phyloP scores from a whole-genome alignment of 768 basidiomycete genomes.

The Omphalotus guepiniiformis region DNA sequence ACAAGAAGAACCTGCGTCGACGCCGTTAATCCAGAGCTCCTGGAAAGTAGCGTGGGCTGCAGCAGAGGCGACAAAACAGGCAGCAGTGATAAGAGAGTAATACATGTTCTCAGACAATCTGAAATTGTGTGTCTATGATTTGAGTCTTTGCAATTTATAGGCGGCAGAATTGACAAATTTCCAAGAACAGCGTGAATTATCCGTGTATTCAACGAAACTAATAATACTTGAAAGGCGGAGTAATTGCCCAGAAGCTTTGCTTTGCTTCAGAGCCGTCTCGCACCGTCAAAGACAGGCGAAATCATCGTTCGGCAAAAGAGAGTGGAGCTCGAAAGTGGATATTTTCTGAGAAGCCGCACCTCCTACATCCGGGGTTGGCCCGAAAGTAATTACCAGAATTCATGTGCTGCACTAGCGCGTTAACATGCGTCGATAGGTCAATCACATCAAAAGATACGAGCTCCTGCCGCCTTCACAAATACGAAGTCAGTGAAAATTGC shows the following conservation, averaged over 20 bases:
- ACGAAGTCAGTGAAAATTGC: too few species aligned
- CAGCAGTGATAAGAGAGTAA: slow-evolving; percentile 4
- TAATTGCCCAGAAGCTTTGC: neutral
- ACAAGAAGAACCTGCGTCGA: slow-evolving; percentile 44
- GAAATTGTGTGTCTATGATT: neutral
- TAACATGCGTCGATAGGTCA: too few species aligned
- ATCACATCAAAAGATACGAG: too few species aligned
- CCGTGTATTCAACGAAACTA: slow-evolving; percentile 4
- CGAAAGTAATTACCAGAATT: neutral
- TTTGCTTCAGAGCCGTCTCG: neutral
- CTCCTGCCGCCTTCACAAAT: too few species aligned
- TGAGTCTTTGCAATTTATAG: neutral
- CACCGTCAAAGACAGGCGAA: neutral
- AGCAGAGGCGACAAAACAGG: slow-evolving; percentile 15
- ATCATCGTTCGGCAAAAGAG: slow-evolving; percentile 1
- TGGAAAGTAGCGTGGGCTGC: slow-evolving; percentile 53
- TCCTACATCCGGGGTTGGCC: neutral
- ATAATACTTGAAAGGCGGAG: neutral
- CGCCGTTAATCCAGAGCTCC: slow-evolving; percentile 47
- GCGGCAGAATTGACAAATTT: too few species aligned
- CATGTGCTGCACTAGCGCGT: too few species aligned
- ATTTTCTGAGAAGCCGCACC: neutral
- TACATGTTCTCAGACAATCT: neutral
- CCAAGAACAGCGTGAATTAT: neutral
- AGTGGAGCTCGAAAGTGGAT: neutral